Base-by-base conservation (phyloP, 164 flowering plant genomes). In the Aristolochia contorta region DNA sequence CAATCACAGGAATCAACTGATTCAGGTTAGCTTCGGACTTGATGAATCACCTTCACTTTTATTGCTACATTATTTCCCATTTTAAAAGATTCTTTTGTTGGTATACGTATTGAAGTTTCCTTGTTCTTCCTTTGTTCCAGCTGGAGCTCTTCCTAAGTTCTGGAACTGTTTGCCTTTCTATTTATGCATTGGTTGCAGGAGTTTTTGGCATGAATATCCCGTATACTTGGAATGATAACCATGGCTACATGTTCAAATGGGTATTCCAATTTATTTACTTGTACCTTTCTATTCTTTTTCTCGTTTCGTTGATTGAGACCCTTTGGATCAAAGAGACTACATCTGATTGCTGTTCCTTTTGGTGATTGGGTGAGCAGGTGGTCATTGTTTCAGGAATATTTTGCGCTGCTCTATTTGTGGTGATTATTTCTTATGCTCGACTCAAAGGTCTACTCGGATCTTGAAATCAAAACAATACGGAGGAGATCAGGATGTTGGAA, bases 161-260 rank as follows among this genome's bases (percentile, higher is more conserved):
- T 13, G 97, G 89, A 51, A 90, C 92, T 47, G 86, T 93, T 33
- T 83, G 86, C 56, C 64, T 89, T 54, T 82, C 97, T 18, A 62
- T 87, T 65, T 92, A 80, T 72, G 80, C 98, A 43, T 74, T 93
- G 78, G 84, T 87, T 69, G 78, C 90, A 73, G 97, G 72, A 52
- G 83, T 93, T 60, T 90, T 93, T 67, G 98, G 98, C 72, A 82
- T 89, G 96, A 90, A 93, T 61, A 84, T 93, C 54, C 97, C 90
- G 13, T 89, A 86, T 60, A 69, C 86, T 45, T 93, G 98, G 98
- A 93, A 79, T 56, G 74, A 75, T 0, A 13, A 65, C 58, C 87
- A 93, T 63, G 84, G 85, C 12, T 81, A 77, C 73, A 56, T 86
- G 70, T 93, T 93, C 57, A 93, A 84, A 82, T 93, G 97, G 96